These are phyloP conservation scores for Arthrobotrys entomopaga DNA, from an alignment of 2,329 filamentous ascomycete species.

Conservation along the genomic window DNA sequence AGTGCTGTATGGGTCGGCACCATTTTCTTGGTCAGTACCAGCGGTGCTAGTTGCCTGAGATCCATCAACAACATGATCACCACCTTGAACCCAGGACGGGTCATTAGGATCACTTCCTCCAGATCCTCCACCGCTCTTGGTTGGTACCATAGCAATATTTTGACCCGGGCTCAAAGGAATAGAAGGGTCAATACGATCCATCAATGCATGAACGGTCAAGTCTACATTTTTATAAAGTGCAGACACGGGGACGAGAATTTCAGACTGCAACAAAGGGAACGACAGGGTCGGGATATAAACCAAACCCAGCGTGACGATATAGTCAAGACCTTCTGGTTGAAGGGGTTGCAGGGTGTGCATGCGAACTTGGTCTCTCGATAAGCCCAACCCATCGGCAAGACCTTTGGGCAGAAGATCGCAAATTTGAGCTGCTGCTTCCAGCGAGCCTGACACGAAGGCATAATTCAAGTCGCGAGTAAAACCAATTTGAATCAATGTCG, in stretches of 20 bases:
- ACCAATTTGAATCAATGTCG: conserved; percentile 81
- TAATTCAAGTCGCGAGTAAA: conserved; percentile 86
- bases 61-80: conserved; percentile 61
- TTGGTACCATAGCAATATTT: conserved; percentile 61
- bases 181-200: conserved; percentile 82
- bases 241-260: conserved; percentile 78
- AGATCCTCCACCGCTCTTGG: conserved; percentile 62
- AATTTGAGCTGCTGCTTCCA: conserved; percentile 82
- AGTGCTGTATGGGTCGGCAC: conserved; percentile 56
- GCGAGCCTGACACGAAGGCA: conserved; percentile 77
- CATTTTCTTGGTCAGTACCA: conserved; percentile 59
- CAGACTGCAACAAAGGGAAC: conserved; percentile 73
- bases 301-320: conserved; percentile 81
- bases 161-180: conserved; percentile 72
- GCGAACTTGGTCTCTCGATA: conserved; percentile 66
- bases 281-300: conserved; percentile 78
- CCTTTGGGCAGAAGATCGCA: conserved; percentile 80
- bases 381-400: conserved; percentile 72
- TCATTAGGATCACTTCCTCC: conserved; percentile 60
- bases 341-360: conserved; percentile 80
- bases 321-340: conserved; percentile 77
- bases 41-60: conserved; percentile 61
- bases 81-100: conserved; percentile 56
- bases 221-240: conserved; percentile 77
- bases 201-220: conserved; percentile 75